Evolutionary conservation across 306 rosid species (phyloP), one percentile per base, ranked within the genome.

Genomic region (Hippophae tibetana): DNA sequence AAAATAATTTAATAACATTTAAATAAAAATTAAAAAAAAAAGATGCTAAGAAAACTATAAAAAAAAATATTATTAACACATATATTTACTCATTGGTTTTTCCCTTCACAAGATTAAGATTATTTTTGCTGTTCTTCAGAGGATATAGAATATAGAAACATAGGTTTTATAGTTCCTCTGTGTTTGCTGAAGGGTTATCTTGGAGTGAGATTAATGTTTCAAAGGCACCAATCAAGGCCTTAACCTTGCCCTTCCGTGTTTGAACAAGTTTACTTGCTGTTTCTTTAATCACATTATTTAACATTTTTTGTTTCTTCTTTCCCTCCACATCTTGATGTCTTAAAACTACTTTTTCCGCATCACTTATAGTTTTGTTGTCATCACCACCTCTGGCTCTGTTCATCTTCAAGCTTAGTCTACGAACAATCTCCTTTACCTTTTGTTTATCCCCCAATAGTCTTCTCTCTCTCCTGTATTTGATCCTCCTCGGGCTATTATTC

Each of bases 191-290:
- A 56, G 83, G 82, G 31, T 86, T 70, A 70, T 92, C 99, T 43
- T 92, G 98, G 52, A 92, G 99, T 61, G 94, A 92, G 74, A 92
- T 92, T 56, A 87, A 92, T 54, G 98, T 83, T 83, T 92, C 98
- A 59, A 92, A 92, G 58, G 98, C 98, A 65, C 98, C 92, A 66
- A 92, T 96, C 80, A 92, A 76, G 59, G 98, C 98, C 76, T 92
- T 92, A 64, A 92, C 98, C 80, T 92, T 92, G 80, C 98, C 87
- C 82, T 83, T 87, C 69, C 79, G 72, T 48, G 84, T 43, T 74
- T 79, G 89, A 7, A 63, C 98, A 1, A 92, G 84, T 75, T 87
- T 92, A 68, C 84, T 85, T 31, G 98, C 98, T 0, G 98, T 83
- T 76, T 87, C 98, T 76, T 92, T 92, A 0, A 92, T 92, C 3